Evolutionary conservation across 2,329 filamentous ascomycete genomes (phyloP), one percentile per base, ranked within the genome.

Genomic region (Epichloe scottii): DNA sequence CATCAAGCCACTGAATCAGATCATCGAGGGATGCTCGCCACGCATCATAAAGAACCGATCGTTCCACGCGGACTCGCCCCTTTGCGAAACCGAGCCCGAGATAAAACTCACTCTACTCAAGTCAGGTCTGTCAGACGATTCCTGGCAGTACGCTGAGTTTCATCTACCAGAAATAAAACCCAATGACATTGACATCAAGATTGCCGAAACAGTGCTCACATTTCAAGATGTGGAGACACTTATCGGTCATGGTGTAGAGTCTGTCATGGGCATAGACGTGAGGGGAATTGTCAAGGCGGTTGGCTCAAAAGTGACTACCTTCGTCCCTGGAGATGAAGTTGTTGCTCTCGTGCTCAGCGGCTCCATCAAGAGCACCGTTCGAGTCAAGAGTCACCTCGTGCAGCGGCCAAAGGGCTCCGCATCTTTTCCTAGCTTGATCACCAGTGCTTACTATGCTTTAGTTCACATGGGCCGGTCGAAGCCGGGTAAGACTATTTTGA

Each of bases 361-460:
- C 12, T 63, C 70, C 0, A 55, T 75, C 41, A 60, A 60, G 34
- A 70, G 62, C 39, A 60, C 60, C 4, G 52, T 66, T 30, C 61
- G 61, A 8, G 59, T 70, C 33, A 60, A 71, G 40, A 53, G 57
- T 2, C 57, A 60, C 0, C 68, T 77, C 14, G 68, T 72, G 5
- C 59, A 63, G n/a, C 56, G 56, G 4, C 6, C 40, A 21, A 57
- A 59, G 49, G 44, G 48, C 1, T 52, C 58, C 2, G 57, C 56
- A 2, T 57, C 69, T 5, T 57, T 68, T 8, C 69, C 71, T 0
- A 66, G 71, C 1, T 61, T 67, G 0, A 67, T 68, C 48, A 54
- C 68, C 21, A 68, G 71, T 4, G 74, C 73, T 1, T 66, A 68
- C 50, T 69, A 76, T 51, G 67, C 66, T 2, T 59, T 79, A 6